Evolutionary conservation across 1,284 basidiomycete species (phyloP).

Genomic region (Naganishia sp.): DNA sequence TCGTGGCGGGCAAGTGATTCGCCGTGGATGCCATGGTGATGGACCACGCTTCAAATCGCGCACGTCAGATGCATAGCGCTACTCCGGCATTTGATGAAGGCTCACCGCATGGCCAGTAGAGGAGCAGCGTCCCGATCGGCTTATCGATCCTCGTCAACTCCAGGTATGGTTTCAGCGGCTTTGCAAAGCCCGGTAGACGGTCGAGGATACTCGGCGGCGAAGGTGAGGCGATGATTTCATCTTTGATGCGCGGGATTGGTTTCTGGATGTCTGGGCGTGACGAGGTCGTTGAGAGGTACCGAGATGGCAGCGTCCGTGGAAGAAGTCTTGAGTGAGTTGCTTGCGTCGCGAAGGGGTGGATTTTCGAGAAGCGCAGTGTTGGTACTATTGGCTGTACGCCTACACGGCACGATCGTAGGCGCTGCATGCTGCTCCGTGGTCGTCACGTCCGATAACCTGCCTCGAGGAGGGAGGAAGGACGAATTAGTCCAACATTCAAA

Average conservation of each 20-base stretch:
- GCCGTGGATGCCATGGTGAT: conserved; percentile 87
- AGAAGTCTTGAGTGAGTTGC: background rate
- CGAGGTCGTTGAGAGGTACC: background rate
- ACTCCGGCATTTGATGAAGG: conserved; percentile 33
- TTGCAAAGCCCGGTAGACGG: conserved; percentile 14
- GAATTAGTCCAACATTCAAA: no score
- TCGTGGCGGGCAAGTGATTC: conserved; percentile 55
- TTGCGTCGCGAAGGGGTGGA: background rate
- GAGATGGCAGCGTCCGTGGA: background rate
- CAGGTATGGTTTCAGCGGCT: conserved; percentile 66
- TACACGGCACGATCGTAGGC: background rate
- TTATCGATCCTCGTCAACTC: conserved; percentile 88
- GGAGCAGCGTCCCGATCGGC: conserved; percentile 86
- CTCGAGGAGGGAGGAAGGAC: no score
- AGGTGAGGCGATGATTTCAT: conserved; percentile 10
- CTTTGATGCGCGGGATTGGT: background rate
- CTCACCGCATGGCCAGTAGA: conserved; percentile 91
- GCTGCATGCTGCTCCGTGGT: background rate
- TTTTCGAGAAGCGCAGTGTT: background rate
- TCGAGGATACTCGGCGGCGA: conserved; percentile 9
- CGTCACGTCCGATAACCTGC: no score
- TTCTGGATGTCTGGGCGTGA: background rate
- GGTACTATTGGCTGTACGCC: background rate
- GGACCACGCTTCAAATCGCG: conserved; percentile 73
- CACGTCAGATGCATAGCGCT: background rate